These are phyloP conservation scores for Aspergillus texensis DNA, from an alignment of 2,329 filamentous ascomycete species.

Conservation along the genomic window DNA sequence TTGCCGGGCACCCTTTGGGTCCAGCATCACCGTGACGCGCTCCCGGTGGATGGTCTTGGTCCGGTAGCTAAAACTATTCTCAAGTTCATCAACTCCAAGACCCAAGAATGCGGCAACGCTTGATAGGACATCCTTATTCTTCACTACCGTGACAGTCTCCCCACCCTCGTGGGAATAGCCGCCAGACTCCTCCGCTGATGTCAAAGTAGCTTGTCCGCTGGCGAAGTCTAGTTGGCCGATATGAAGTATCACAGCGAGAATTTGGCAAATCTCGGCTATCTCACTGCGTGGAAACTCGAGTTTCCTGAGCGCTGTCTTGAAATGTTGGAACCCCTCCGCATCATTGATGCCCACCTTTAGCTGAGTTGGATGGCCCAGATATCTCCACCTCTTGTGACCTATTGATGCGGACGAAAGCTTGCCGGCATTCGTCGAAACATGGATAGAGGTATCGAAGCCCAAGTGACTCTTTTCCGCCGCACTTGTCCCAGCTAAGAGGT, in stretches of 20 bases:
- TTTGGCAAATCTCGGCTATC: slow-evolving; percentile 95
- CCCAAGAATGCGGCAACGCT: slow-evolving; percentile 95
- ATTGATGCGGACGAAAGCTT: slow-evolving; percentile 57
- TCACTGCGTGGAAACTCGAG: slow-evolving; percentile 91
- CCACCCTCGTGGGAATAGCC: slow-evolving; percentile 95
- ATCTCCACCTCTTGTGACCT: slow-evolving; percentile 86
- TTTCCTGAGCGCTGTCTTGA: slow-evolving; percentile 93
- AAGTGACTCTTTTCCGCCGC: slow-evolving; percentile 87
- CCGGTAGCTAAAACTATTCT: slow-evolving; percentile 89
- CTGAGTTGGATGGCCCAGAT: slow-evolving; percentile 93
- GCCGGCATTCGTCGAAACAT: slow-evolving; percentile 44
- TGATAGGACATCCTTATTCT: slow-evolving; percentile 85
- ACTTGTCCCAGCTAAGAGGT: slow-evolving; percentile 89
- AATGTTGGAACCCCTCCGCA: slow-evolving; percentile 90
- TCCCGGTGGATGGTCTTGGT: slow-evolving; percentile 96
- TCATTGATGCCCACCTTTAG: slow-evolving; percentile 97
- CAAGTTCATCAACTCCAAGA: slow-evolving; percentile 76
- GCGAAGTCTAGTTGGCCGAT: slow-evolving; percentile 96
- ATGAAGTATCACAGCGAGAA: slow-evolving; percentile 91
- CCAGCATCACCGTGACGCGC: slow-evolving; percentile 97
- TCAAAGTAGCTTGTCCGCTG: slow-evolving; percentile 76
- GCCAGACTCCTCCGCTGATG: slow-evolving; percentile 84
- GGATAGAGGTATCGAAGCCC: slow-evolving; percentile 57
- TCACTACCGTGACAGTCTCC: slow-evolving; percentile 81
- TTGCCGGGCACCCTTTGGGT: slow-evolving; percentile 82